These are phyloP conservation scores for Phaffia australis DNA, from an alignment of 768 basidiomycete genomes.

Conservation along the genomic window DNA sequence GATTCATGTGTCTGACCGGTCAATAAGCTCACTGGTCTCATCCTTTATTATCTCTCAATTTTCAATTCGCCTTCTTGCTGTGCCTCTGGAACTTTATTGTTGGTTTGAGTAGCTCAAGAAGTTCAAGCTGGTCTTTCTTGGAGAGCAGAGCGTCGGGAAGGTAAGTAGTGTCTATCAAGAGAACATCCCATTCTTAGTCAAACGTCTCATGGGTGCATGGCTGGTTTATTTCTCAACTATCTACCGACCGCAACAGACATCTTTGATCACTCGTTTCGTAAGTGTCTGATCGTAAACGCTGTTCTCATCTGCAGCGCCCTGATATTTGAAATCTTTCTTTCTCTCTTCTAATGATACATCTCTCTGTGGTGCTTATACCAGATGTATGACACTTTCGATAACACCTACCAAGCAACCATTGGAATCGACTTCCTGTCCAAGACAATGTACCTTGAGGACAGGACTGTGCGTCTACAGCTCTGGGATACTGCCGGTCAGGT, in stretches of 20 bases:
- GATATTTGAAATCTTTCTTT: not conserved
- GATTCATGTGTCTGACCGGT: not conserved
- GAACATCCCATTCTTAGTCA: not conserved
- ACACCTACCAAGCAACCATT: slow-evolving; percentile 60
- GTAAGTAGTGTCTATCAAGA: not conserved
- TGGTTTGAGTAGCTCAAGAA: slow-evolving; percentile 58
- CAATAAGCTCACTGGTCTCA: not conserved
- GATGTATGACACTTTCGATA: slow-evolving; percentile 99
- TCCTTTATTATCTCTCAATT: not conserved
- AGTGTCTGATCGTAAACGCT: not conserved
- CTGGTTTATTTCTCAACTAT: not conserved
- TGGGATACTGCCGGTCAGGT: slow-evolving; percentile 99
- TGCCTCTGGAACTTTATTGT: not conserved
- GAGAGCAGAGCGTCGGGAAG: slow-evolving; percentile 96
- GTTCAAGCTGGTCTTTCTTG: slow-evolving; percentile 89
- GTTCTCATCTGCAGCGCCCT: not conserved
- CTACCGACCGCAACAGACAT: slow-evolving; percentile 45
- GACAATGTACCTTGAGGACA: slow-evolving; percentile 98
- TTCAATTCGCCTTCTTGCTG: not conserved
- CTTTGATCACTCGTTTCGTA: slow-evolving; percentile 81
- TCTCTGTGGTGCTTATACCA: slow-evolving; percentile 33
- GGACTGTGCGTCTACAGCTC: slow-evolving; percentile 90
- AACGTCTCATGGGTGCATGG: not conserved
- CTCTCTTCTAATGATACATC: not conserved
- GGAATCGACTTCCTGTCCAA: slow-evolving; percentile 96